Evolutionary conservation across 768 basidiomycete genomes (phyloP), one percentile per base, ranked within the genome.

Genomic region (Trametes elegans): DNA sequence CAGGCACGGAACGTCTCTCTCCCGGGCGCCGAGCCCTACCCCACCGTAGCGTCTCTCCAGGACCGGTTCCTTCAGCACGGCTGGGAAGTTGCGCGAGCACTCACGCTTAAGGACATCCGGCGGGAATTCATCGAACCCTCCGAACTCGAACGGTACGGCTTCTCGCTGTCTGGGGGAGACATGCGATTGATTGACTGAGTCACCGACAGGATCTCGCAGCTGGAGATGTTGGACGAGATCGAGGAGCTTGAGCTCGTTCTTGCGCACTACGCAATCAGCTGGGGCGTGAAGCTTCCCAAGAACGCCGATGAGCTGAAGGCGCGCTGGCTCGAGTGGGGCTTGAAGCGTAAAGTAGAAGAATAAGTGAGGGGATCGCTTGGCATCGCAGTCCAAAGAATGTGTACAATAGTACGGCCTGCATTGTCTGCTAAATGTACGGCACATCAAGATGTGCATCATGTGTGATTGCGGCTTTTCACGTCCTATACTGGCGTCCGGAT

Each of bases 181-280:
- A 5, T 21, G 18, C 39, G 3, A 19, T 7, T 49, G 26, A 31
- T 19, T 19, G 4, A 6, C 24, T 16, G 9, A 40, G 16, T 7
- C 4, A 43, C 18, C 5, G 18, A 16, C 62, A 93, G 93, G 63
- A 87, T 95, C 64, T 79, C 88, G 0, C 75, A 72, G 52, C 76
- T 97, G 14, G 96, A 98, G 67, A 78, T 90, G 70, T 78, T 99
- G 5, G 96, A 98, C 66, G 95, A 99, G 70, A 76, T 93, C 8
- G 96, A 99, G 69, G 96, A 98, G 70, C 78, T 99, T 18, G 88
- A 94, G 53, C 79, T 99, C 5, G 89, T 98, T 1, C 73, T 97
- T 27, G 78, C 78, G 2, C 95, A 98, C 66, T 98, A 98, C 69
- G 91, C 87, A 13, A 81, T 98, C 49, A 84, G 87, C 0, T 98